A percentile compares a stretch with the other conserved stretches of the same genome.
Evolutionary conservation across 331 rosid species (phyloP).

Genomic region (Dryas integrifolia): DNA sequence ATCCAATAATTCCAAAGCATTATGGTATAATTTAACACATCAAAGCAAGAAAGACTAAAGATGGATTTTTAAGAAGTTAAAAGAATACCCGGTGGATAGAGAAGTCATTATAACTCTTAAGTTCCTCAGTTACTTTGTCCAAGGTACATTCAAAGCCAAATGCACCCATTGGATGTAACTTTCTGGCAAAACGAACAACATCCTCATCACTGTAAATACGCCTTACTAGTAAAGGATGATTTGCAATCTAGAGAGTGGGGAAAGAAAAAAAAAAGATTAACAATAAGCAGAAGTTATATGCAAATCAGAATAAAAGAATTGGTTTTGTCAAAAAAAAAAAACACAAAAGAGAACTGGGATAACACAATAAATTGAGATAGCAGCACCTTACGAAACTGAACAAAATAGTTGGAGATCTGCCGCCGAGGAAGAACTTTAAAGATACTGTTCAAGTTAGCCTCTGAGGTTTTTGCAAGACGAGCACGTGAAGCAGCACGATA

Average conservation of each 20-base stretch:
- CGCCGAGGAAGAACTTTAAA: constrained; percentile 61
- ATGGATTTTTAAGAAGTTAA: background rate
- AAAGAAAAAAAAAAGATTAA: background rate
- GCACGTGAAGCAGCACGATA: constrained; percentile 83
- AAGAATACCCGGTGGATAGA: constrained; percentile 80
- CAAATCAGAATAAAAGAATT: background rate
- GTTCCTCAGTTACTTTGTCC: constrained; percentile 83
- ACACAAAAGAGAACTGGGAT: background rate
- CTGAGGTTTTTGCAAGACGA: constrained; percentile 55
- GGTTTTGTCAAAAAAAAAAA: too few relatives aligned
- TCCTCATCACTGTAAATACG: constrained; percentile 80
- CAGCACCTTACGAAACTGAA: constrained; percentile 92
- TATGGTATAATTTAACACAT: too few relatives aligned
- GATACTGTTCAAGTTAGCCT: constrained; percentile 35
- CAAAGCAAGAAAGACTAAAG: background rate
- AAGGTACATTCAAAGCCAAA: constrained; percentile 91
- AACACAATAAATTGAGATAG: constrained; percentile 17
- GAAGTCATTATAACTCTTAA: constrained; percentile 77
- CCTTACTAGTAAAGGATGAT: constrained; percentile 94
- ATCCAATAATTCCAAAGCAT: background rate
- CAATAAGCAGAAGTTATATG: constrained; percentile 10
- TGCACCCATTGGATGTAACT: constrained; percentile 76
- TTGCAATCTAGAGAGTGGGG: constrained; percentile 70
- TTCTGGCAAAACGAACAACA: constrained; percentile 79
- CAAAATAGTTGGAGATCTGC: constrained; percentile 88